Conservation (phyloP, 2,329 filamentous ascomycete genomes). For the Albifimbria verrucaria region DNA sequence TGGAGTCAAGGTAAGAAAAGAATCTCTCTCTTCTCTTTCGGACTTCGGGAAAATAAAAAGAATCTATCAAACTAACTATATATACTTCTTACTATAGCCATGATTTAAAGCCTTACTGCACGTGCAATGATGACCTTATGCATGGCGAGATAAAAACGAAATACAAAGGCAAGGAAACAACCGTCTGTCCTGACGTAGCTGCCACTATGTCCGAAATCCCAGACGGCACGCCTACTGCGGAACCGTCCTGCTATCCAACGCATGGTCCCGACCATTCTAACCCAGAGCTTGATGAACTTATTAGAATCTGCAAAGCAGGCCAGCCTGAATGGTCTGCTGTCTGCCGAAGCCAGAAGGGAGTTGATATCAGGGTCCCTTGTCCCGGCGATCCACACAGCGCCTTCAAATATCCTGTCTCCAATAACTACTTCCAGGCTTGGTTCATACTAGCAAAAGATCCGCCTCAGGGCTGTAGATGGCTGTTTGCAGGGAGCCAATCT, state of each 20-base stretch:
- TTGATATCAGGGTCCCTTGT: no score
- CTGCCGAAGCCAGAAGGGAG: no score
- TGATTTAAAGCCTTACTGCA: slow-evolving; percentile 3
- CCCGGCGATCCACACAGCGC: no score
- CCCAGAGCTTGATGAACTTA: neutral
- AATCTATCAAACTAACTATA: neutral
- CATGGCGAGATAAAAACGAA: slow-evolving; percentile 6
- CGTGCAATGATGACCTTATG: slow-evolving; percentile 7
- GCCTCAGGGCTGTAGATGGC: neutral
- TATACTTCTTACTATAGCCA: neutral
- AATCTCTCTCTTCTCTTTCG: neutral
- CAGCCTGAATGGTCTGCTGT: neutral
- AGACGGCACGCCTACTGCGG: neutral
- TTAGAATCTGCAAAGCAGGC: neutral
- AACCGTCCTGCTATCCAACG: neutral
- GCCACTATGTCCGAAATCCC: neutral
- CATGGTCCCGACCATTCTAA: neutral
- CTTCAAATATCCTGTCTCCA: neutral
- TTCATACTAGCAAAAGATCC: neutral
- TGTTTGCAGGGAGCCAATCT: neutral
- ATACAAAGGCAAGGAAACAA: slow-evolving; percentile 5
- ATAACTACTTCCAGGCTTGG: neutral
- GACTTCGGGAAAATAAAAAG: neutral
- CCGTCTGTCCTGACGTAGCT: neutral
- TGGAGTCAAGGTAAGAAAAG: neutral